Base-by-base conservation (phyloP, 768 basidiomycete genomes). In the Paxillus rubicundulus region DNA sequence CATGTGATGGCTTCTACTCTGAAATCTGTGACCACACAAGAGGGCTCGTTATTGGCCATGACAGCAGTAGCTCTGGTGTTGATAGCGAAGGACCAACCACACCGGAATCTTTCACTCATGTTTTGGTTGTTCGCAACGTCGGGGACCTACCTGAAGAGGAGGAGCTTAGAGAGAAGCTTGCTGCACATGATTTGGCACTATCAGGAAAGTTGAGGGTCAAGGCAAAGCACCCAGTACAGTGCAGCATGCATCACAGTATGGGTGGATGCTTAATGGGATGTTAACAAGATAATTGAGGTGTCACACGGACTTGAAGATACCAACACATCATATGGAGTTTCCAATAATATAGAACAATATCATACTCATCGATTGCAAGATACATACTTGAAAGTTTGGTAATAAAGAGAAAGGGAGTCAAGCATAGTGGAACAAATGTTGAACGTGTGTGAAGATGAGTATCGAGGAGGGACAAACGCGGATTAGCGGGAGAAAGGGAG, bases 61-160 rank as follows among this genome's bases (percentile, higher is more conserved):
- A 41, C 18, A 41, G 39, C 20, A 27, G 30, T 12, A 37, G 17
- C 47, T 55, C 54, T 24, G 57, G 48, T 16, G 8, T 24, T 8
- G 61, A 62, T n/a, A 78, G 75, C 50, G 70, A 69, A 49, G 77
- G 77, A 28, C 79, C 78, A 21, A 72, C 77, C 52, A 82, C 81
- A 10, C 80, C 80, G 21, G 72, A 71, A 37, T 73, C 75, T 13
- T 61, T 67, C 46, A 61, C 80, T 16, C 58, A 68, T 9, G 74
- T 77, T 44, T 75, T 33, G 13, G 33, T 74, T 34, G 65, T 67
- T 33, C 63, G 75, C 41, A 75, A 74, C 32, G 70, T 78, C 49
- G 74, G 75, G 36, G 78, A 77, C 43, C 66, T 78, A 9, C 58
- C 69, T 13, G 73, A 72, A 40, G 76, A 68, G 36, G 66, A 73